Evolutionary conservation across 345 rosid genomes (phyloP).

Genomic region (Anastatica hierochuntica): DNA sequence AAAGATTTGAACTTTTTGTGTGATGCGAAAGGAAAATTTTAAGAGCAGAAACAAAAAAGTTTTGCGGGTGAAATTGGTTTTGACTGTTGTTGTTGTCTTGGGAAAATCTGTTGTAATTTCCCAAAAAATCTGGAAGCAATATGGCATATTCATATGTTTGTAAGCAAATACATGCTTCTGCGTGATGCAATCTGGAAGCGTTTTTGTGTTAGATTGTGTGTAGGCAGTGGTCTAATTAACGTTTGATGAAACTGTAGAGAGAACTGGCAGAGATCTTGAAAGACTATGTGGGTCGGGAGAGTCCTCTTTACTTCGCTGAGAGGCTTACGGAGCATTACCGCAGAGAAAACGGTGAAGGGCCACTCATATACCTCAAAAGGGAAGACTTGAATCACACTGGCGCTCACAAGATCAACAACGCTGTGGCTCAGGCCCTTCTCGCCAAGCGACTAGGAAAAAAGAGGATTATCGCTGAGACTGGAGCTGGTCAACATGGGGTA

Average conservation of each 20-base stretch:
- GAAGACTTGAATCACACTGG: constrained; percentile 96
- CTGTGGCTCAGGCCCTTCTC: constrained; percentile 79
- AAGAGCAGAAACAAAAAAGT: too few relatives aligned
- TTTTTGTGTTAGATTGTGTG: not conserved
- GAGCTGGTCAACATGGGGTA: constrained; percentile 98
- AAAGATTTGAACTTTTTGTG: too few relatives aligned
- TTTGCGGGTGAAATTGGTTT: too few relatives aligned
- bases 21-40: too few relatives aligned
- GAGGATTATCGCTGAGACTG: constrained; percentile 88
- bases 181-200: not conserved
- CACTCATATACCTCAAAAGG: constrained; percentile 72
- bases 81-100: too few relatives aligned
- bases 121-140: not conserved
- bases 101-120: not conserved
- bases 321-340: constrained; percentile 77
- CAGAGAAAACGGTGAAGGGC: constrained; percentile 71
- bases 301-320: constrained; percentile 87
- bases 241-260: constrained; percentile 30
- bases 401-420: constrained; percentile 91
- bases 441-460: constrained; percentile 75
- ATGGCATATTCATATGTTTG: not conserved
- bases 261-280: constrained; percentile 65
- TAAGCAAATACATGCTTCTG: not conserved
- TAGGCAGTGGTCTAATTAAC: not conserved
- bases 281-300: constrained; percentile 91